Percentiles rank a stretch among this genome's conserved stretches.
phyloP scores from a whole-genome alignment of 1,139 yeast species.

The Kodamaea sp. region DNA sequence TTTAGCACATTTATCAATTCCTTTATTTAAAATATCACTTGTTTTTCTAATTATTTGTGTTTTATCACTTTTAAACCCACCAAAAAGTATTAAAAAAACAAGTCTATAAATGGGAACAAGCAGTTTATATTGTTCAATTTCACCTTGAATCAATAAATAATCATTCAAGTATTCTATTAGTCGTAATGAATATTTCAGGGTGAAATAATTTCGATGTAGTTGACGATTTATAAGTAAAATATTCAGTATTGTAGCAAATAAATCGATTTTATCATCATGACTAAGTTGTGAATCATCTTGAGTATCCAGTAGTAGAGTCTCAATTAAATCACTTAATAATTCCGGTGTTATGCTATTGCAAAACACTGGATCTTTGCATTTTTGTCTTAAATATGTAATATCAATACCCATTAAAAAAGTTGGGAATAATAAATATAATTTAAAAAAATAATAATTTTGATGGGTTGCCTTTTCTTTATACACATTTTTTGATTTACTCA shows the following conservation, averaged over 20 bases:
- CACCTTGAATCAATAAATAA: slow-evolving; percentile 7
- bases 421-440: too few relatives aligned
- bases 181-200: slow-evolving; percentile 18
- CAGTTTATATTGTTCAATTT: slow-evolving; percentile 12
- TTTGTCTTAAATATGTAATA: slow-evolving; percentile 14
- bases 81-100: slow-evolving; percentile 26
- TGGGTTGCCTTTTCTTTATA: too few relatives aligned
- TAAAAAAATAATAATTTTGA: too few relatives aligned
- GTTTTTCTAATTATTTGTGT: slow-evolving; percentile 13
- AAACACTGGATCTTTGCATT: slow-evolving; percentile 20
- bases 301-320: slow-evolving; percentile 1
- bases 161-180: slow-evolving; percentile 16
- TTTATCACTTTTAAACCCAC: slow-evolving; percentile 12
- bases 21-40: slow-evolving; percentile 13
- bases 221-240: slow-evolving; percentile 25
- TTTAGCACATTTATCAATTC: slow-evolving; percentile 13
- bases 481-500: too few relatives aligned
- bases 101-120: slow-evolving; percentile 26
- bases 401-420: neutral
- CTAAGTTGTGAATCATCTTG: neutral
- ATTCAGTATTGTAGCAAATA: slow-evolving; percentile 25
- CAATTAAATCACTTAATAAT: slow-evolving; percentile 18
- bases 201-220: slow-evolving; percentile 20
- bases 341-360: slow-evolving; percentile 17
- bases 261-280: slow-evolving; percentile 15